Base-by-base conservation (phyloP, 2,329 filamentous ascomycete genomes). In the Rhynchosporium agropyri region DNA sequence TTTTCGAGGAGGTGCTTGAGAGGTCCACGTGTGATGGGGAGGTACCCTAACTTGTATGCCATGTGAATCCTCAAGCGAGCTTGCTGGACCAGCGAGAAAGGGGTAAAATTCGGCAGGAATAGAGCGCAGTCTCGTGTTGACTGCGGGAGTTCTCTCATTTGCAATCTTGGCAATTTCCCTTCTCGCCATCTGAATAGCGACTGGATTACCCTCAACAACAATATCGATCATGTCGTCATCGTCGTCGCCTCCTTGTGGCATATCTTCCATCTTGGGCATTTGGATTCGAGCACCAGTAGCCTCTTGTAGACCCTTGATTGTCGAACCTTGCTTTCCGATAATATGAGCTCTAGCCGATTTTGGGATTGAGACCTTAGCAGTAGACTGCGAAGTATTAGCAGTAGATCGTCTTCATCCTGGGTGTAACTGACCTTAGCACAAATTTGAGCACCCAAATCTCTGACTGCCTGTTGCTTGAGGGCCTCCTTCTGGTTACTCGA, bases 101-200 rank as follows among this genome's bases (percentile, higher is more conserved):
- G 94, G 94, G 78, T 95, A 99, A 77, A 95, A 96, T 75, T 97
- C 92, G 31, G 92, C 85, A 7, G 95, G 93, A 64, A 99, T 89
- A 55, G 88, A 87, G 76, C 89, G 91, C 68, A 99, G 78, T 71
- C 90, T 91, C 62, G 92, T 83, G 78, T 86, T 95, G 73, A 93
- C 85, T 70, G 89, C 94, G 61, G 91, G 89, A 59, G 90, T 88
- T 66, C 92, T 88, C 77, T 97, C 92, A 71, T 89, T 89, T 61
- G 91, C 92, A 74, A 98, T 97, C 72, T 89, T 89, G 72, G 91
- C 83, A 71, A 99, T 95, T 70, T 91, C 89, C 62, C 90, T 87
- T 65, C 87, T 87, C 61, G 95, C 95, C 76, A 92, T 86, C 68
- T 91, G 90, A 58, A 91, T 91, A 62, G 93, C 91, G 65, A 97